Evolutionary conservation across 495 filamentous ascomycete genomes (phyloP).

Genomic region (Mytilinidion resinicola): DNA sequence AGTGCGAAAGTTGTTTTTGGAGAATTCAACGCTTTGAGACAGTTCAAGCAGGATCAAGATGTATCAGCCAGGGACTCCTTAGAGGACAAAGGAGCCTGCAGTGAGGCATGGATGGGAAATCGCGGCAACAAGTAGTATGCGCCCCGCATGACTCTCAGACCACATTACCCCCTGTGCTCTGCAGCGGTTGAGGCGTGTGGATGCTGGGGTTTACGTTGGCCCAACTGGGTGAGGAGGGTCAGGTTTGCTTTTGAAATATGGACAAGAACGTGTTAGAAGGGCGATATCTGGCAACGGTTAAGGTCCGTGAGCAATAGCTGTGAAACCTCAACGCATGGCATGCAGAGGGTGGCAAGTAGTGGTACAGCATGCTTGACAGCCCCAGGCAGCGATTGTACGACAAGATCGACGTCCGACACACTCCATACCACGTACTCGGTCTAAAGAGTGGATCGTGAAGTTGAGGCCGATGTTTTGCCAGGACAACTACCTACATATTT

Average conservation of each 20-base stretch:
- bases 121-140: no score
- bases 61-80: not conserved
- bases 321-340: no score
- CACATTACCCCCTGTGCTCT: not conserved
- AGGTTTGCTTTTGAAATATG: not conserved
- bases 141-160: not conserved
- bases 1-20: not conserved
- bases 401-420: no score
- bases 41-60: not conserved
- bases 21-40: not conserved
- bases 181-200: conserved; percentile 3
- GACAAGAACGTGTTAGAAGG: not conserved
- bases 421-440: no score
- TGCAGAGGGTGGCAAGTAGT: no score
- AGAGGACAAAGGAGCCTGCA: not conserved
- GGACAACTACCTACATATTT: no score
- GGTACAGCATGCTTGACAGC: no score
- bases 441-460: no score
- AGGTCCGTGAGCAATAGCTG: no score
- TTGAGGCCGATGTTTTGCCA: no score
- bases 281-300: not conserved
- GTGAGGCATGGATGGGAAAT: not conserved
- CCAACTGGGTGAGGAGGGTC: not conserved
- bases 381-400: no score
- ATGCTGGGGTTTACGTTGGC: not conserved